Evolutionary conservation across 2,329 filamentous ascomycete genomes (phyloP).

Genomic region (Apiospora aurea): DNA sequence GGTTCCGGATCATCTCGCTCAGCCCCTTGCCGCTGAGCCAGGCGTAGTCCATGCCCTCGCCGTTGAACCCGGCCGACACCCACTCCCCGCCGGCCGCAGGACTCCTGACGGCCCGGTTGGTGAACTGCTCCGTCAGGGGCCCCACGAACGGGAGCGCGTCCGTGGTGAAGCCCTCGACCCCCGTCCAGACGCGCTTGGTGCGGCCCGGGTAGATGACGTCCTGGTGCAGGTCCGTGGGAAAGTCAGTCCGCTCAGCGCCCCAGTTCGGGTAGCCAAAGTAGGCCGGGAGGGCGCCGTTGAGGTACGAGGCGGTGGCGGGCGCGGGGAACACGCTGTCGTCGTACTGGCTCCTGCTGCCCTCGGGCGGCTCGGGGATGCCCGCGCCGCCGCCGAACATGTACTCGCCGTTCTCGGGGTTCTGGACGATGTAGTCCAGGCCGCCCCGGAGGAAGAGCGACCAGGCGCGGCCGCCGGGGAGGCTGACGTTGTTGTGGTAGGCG

Average conservation of each 20-base stretch:
- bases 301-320: conserved; percentile 38
- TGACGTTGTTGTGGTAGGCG: background rate
- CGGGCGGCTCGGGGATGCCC: background rate
- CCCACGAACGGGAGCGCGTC: conserved; percentile 60
- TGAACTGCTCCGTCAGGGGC: conserved; percentile 44
- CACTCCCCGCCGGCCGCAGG: conserved; percentile 46
- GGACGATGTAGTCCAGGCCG: background rate
- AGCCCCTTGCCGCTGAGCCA: conserved; percentile 59
- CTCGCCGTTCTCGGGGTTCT: background rate
- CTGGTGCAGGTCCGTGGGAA: conserved; percentile 55
- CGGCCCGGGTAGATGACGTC: conserved; percentile 35
- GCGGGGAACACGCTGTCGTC: background rate
- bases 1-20: conserved; percentile 40
- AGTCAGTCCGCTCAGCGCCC: conserved; percentile 54
- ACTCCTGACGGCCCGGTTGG: conserved; percentile 32
- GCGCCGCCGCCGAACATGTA: conserved; percentile 15
- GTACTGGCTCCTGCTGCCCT: background rate
- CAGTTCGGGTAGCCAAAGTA: conserved; percentile 52
- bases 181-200: conserved; percentile 56
- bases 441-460: background rate
- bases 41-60: conserved; percentile 61
- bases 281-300: conserved; percentile 46
- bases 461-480: background rate
- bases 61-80: conserved; percentile 59
- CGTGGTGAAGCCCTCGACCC: conserved; percentile 54